Conservation (phyloP, 345 rosid species). For the Theobroma cacao region DNA sequence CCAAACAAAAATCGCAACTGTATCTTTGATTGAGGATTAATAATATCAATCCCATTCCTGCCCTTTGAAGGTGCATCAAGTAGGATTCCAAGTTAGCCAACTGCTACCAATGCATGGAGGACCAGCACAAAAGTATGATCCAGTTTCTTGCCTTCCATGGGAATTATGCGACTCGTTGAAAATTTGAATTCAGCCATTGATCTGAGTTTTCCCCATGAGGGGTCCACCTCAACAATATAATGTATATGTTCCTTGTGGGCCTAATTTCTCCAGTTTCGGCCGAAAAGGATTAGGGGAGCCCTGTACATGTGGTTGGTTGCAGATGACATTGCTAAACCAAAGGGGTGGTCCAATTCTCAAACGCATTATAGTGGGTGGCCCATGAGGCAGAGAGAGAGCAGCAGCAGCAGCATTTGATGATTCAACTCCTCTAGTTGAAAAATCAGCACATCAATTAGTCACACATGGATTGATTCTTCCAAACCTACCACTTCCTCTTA, state of each 20-base stretch:
- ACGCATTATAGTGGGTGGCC: slow-evolving; percentile 18
- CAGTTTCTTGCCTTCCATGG: not conserved
- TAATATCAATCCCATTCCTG: too few species aligned
- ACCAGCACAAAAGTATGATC: not conserved
- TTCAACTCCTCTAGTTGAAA: slow-evolving; percentile 6
- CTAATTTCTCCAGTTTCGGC: not conserved
- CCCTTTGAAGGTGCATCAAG: not conserved
- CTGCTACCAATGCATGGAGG: not conserved
- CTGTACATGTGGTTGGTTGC: slow-evolving; percentile 16
- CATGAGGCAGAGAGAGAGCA: not conserved
- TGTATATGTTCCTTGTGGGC: not conserved
- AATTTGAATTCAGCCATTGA: slow-evolving; percentile 5
- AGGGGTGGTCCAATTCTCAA: slow-evolving; percentile 26
- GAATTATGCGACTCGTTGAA: too few species aligned
- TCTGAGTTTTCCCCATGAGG: not conserved
- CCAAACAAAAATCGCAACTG: too few species aligned
- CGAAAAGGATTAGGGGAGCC: not conserved
- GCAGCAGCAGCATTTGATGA: not conserved
- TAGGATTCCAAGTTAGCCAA: not conserved
- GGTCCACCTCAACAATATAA: not conserved
- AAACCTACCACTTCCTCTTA: not conserved
- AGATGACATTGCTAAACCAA: slow-evolving; percentile 2
- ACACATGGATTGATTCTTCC: slow-evolving; percentile 6
- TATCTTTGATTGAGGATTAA: too few species aligned
- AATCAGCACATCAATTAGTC: slow-evolving; percentile 13